Base-by-base conservation (phyloP, 2,329 filamentous ascomycete genomes). In the Stachybotrys elegans region DNA sequence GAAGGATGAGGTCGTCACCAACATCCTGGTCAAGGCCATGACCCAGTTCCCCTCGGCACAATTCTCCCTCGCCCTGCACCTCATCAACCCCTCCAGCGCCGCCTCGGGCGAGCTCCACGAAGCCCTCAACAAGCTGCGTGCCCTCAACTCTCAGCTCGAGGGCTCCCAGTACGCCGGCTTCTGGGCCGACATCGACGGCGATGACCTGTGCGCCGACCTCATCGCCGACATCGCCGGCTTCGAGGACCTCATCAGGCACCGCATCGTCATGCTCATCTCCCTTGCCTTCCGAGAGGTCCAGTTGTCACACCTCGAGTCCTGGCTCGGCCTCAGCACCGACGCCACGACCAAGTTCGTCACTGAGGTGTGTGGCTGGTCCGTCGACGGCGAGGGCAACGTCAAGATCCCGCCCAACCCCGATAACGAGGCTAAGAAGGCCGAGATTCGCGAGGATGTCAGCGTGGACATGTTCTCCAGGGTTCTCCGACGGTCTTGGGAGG, bases 1-100 rank as follows among this genome's bases (percentile, higher is more conserved):
- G 64, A 92, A 93, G 75, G 88, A 95, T 63, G 93, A 98, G 71
- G 89, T 92, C 62, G 90, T 93, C 69, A 97, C 93, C 77, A 97
- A 97, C 79, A 87, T 97, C 73, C 89, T 98, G 67, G 91, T 95
- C 76, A 98, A 97, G 78, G 81, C 91, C 55, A 84, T 98, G 65
- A 95, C 92, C 57, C 88, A 95, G 72, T 98, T 98, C 78, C 93
- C 93, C 52, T 91, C 88, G 17, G 83, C 93, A 36, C 91, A 97
- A 69, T 98, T 97, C 82, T 85, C 84, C 58, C 88, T 97, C 59
- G 86, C 87, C 60, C 84, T 98, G 50, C 88, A 95, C 63, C 88
- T 98, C 53, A 90, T 98, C 61, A 89, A 90, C 51, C 86, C 92
- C 38, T 83, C 91, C 53, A 78, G 79, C 43, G 71, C 75, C 48